Conservation (phyloP, 306 rosid genomes). For the Betula pendula region DNA sequence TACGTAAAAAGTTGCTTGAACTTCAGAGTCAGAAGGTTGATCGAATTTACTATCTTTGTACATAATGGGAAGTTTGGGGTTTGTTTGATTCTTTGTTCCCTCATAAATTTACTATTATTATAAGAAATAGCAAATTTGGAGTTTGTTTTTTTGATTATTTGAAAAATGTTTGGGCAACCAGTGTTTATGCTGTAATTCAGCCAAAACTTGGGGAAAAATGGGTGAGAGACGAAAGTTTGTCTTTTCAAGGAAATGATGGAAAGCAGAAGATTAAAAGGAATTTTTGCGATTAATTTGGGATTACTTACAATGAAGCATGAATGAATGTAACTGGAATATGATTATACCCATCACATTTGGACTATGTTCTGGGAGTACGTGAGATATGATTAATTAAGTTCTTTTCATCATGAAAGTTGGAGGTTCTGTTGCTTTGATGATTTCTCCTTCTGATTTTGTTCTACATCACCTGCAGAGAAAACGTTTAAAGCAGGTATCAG, state of each 20-base stretch:
- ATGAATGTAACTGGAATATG: neutral
- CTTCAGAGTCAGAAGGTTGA: conserved; percentile 67
- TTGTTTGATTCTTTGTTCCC: neutral
- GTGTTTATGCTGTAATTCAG: neutral
- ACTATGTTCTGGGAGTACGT: neutral
- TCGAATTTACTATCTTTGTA: conserved; percentile 3
- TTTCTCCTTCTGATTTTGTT: neutral
- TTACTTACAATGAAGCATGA: neutral
- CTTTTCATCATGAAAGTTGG: neutral
- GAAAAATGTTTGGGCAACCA: neutral
- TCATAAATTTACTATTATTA: neutral
- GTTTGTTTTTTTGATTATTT: neutral
- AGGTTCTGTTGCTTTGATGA: neutral
- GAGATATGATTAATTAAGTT: neutral
- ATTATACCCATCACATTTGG: neutral
- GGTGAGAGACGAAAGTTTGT: neutral
- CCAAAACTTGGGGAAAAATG: neutral
- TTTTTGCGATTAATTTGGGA: neutral
- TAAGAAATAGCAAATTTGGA: neutral
- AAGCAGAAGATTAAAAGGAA: neutral
- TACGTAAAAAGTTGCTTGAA: conserved; percentile 36
- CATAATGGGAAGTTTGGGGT: neutral
- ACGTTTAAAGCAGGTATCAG: conserved; percentile 51
- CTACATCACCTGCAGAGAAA: conserved; percentile 37
- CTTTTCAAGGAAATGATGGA: neutral